Evolutionary conservation across 495 filamentous ascomycete genomes (phyloP).

Genomic region (Friedmanniomyces endolithicus): DNA sequence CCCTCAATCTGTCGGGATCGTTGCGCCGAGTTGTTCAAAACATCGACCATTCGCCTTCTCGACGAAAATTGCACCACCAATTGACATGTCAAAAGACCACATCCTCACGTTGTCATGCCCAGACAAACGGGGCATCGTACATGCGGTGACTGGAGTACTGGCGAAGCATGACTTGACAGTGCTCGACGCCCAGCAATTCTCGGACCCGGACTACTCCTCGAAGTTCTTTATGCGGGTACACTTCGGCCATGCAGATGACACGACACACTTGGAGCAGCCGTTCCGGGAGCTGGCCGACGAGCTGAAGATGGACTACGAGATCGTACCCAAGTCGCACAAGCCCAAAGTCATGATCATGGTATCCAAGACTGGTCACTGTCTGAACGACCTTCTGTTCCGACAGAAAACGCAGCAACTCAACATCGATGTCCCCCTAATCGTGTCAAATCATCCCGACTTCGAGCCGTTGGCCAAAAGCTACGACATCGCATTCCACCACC

Average conservation of each 20-base stretch:
- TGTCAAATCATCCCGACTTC: slow-evolving; percentile 66
- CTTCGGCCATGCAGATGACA: slow-evolving; percentile 42
- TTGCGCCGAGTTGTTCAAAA: no score
- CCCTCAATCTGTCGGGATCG: no score
- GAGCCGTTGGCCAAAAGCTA: slow-evolving; percentile 52
- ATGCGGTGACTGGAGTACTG: slow-evolving; percentile 60
- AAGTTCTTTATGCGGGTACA: slow-evolving; percentile 72
- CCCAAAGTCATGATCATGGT: slow-evolving; percentile 67
- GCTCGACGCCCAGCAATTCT: slow-evolving; percentile 62
- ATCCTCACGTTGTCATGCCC: slow-evolving; percentile 65
- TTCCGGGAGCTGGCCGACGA: slow-evolving; percentile 45
- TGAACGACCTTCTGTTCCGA: slow-evolving; percentile 70
- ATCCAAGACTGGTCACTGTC: slow-evolving; percentile 67
- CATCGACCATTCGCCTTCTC: no score
- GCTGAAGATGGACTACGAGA: slow-evolving; percentile 49
- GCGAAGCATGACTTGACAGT: slow-evolving; percentile 57
- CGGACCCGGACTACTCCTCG: slow-evolving; percentile 44
- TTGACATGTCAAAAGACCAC: slow-evolving; percentile 36
- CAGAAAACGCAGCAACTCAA: slow-evolving; percentile 48
- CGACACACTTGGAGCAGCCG: slow-evolving; percentile 33
- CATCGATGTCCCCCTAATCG: slow-evolving; percentile 55
- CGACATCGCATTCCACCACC: slow-evolving; percentile 59
- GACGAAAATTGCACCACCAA: neutral
- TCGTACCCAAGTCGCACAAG: slow-evolving; percentile 49
- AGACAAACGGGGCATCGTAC: slow-evolving; percentile 62